Base-by-base conservation (phyloP, 257 asterid species). In the Solanum chmielewskii region DNA sequence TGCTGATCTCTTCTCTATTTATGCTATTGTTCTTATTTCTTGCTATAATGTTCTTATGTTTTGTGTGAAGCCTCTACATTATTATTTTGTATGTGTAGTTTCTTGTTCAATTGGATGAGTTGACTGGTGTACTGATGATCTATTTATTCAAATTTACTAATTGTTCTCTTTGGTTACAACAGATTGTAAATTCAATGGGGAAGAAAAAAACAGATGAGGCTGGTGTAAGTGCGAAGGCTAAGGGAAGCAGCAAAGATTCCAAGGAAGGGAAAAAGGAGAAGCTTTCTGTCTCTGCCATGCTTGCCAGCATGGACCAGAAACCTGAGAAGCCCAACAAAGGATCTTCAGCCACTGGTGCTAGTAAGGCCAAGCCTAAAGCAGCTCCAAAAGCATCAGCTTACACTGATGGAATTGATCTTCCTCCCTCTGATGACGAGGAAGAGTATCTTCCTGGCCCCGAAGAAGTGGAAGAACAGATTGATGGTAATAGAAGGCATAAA, bases 351-450 rank as follows among this genome's bases (percentile, higher is more conserved):
- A 39, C 91, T 21, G 71, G 89, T 85, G 27, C 94, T 71, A 64
- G 89, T 73, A 94, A 92, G 69, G 90, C 93, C 69, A 93, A 92
- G 89, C 78, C 91, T 11, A 94, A 91, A 89, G 90, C 93, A 39
- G 90, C 92, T 88, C 91, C 92, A 60, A 90, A 91, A 85, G 44
- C 16, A 11, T 85, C 94, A 12, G 90, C 94, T 56, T 93, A 92
- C 85, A 89, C 88, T 25, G 98, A 90, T 82, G 96, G 87, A 9
- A 86, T 89, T 16, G 94, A 92, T 88, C 95, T 94, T 76, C 98
- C 96, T 83, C 91, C 95, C 52, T 92, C 95, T 10, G 96, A 94
- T 69, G 98, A 93, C 20, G 96, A 94, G 66, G 97, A 93, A 25
- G 94, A 12, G 45, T 37, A 35, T 73, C 81, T 73, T 37, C 60